These are phyloP conservation scores for Ophiostoma australiae DNA, from an alignment of 2,329 filamentous ascomycete species.

Conservation along the genomic window DNA sequence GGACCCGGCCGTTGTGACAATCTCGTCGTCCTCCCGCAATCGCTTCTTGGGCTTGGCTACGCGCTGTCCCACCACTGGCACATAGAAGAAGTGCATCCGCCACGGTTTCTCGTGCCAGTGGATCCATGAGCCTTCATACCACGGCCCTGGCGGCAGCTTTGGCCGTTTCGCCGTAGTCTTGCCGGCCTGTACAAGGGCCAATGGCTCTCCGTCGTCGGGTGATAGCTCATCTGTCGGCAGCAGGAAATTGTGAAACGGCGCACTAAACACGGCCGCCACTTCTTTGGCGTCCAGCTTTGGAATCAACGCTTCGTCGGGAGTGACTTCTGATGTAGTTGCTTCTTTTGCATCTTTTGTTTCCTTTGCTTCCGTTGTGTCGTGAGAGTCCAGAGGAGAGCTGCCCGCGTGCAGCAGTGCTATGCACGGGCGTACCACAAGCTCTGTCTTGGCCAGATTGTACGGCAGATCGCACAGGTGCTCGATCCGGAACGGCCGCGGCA, in stretches of 20 bases:
- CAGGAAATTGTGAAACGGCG: constrained; percentile 80
- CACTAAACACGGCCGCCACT: constrained; percentile 90
- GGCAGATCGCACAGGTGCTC: constrained; percentile 86
- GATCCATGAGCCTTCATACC: constrained; percentile 83
- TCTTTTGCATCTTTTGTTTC: not conserved
- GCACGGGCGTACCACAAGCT: constrained; percentile 69
- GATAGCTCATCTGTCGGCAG: constrained; percentile 52
- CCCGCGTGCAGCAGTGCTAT: constrained; percentile 66
- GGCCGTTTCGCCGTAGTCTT: constrained; percentile 17
- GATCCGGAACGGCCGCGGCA: constrained; percentile 74
- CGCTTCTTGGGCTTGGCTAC: constrained; percentile 53
- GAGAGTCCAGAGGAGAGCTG: not conserved
- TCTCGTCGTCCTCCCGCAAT: not conserved
- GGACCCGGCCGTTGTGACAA: constrained; percentile 20
- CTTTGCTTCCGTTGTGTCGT: not conserved
- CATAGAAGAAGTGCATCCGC: constrained; percentile 87
- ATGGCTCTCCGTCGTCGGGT: constrained; percentile 24
- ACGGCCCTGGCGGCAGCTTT: constrained; percentile 52
- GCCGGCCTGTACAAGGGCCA: constrained; percentile 1
- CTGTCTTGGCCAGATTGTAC: constrained; percentile 65
- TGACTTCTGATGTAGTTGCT: constrained; percentile 27
- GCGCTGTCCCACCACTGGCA: constrained; percentile 67
- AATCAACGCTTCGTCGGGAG: constrained; percentile 66
- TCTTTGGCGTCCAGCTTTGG: constrained; percentile 82
- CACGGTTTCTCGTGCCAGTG: constrained; percentile 74